Evolutionary conservation across 495 filamentous ascomycete species (phyloP), one percentile per base, ranked within the genome.

Genomic region (Podospora sp.): DNA sequence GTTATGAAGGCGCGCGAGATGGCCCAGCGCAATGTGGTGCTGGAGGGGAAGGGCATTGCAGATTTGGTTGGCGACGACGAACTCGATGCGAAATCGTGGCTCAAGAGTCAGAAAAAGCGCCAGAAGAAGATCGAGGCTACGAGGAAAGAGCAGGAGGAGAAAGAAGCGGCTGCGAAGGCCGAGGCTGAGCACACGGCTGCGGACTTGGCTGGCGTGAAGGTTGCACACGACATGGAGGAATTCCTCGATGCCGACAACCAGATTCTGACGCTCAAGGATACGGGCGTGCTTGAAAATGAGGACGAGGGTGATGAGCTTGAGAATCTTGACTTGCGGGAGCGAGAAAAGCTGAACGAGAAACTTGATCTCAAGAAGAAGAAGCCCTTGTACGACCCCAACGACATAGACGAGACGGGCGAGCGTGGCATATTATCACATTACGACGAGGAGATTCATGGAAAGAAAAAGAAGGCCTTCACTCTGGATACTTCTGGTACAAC

Each of bases 221-320:
- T 99, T 63, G 94, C 88, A 18, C 95, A 99, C 76, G 91, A 92
- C 72, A 72, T 92, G 40, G 85, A 82, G 2, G 87, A 89, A 9
- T 93, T 99, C 69, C 88, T 88, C 18, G 92, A 90, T 35, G 90
- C 82, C 26, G 89, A 91, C 65, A 92, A 93, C 67, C 91, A 96
- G 72, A 85, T 99, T 36, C 81, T 99, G 63, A 97, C 93, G 0
- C 83, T 99, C 16, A 97, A 96, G 68, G 95, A 99, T 76, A 87
- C 91, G 0, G 91, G 89, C 4, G 89, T 99, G 57, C 89, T 91
- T 62, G 88, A 92, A 66, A 89, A 93, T 49, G 92, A 96, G 63
- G 92, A 92, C 27, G 94, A 96, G 65, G 94, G 90, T 16, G 95
- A 99, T 73, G 94, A 97, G 77, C 84, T 99, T 27, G 91, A 98